Evolutionary conservation across 2,329 filamentous ascomycete species (phyloP), one percentile per base, ranked within the genome.

Genomic region (Ascosphaera apis): DNA sequence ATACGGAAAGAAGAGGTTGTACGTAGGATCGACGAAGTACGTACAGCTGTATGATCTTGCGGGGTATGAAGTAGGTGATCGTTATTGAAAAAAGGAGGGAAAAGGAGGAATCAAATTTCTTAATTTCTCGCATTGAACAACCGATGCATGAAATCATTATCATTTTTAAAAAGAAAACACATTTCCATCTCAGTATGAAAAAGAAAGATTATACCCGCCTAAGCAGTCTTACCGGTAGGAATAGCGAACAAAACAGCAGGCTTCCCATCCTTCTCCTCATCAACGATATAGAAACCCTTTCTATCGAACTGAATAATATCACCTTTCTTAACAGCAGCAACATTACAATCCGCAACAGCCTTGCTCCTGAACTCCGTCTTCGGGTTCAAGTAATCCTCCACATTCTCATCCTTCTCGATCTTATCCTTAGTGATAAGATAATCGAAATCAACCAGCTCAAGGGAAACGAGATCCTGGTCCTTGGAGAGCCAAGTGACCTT

Each of bases 261-360:
- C 53, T 71, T 59, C 1, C 68, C 70, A 48, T 69, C 64, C 42
- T 56, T 54, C 40, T 66, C 68, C 9, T 69, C 57, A 57, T 95
- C 86, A 17, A 91, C 74, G 36, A 86, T 67, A 63, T 79, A 95
- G 59, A 81, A 95, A 1, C 84, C 86, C 57, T 86, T 82, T 41
- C 86, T 69, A 64, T 95, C 86, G 33, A 95, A 77, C 62, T 95
- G 88, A 46, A 95, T 82, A 42, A 95, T 86, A 47, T 92, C 83
- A 48, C 82, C 79, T 52, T 72, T 74, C 65, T 82, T 83, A 33
- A 93, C 63, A 42, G 71, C 64, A 0, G 67, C 66, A 1, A 91
- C 76, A 47, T 84, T 91, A 49, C 71, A 74, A 49, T 93, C 86
- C 17, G 80, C 83, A 36, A 80, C 53, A 1, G 78, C 81, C 43